These are phyloP conservation scores for Miamiensis avidus DNA, from an alignment of 169 alveolate genomes.

Conservation along the genomic window DNA sequence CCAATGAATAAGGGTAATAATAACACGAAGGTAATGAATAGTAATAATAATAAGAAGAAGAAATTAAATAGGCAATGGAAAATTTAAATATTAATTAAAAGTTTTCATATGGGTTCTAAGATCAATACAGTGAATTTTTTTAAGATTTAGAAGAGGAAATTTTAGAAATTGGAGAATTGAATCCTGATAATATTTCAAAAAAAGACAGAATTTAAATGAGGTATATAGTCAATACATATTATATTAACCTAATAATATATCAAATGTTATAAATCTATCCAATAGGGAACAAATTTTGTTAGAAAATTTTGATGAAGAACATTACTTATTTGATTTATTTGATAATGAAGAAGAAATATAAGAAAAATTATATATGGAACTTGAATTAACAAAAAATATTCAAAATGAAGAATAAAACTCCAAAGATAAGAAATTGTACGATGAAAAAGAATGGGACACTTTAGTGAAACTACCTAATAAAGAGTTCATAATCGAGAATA, in stretches of 20 bases:
- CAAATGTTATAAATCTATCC: no score
- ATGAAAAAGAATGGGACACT: background rate
- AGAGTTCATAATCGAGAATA: background rate
- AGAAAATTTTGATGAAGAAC: background rate
- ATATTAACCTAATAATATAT: background rate
- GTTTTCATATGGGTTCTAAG: background rate
- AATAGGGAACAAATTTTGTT: background rate
- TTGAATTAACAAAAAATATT: background rate
- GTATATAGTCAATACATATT: background rate
- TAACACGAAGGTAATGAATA: background rate
- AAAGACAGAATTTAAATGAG: background rate
- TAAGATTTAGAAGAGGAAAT: background rate
- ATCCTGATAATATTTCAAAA: background rate
- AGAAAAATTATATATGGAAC: background rate
- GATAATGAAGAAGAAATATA: background rate
- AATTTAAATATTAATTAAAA: no score
- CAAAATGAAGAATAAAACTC: background rate
- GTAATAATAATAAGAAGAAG: no score
- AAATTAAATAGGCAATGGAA: no score
- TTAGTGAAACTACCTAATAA: background rate
- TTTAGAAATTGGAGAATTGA: background rate
- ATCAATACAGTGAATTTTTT: background rate
- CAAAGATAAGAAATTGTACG: background rate
- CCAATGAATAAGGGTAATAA: background rate
- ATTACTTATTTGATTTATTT: background rate